phyloP scores from a whole-genome alignment of 2,329 filamentous ascomycete species.

The Cordyceps tenuipes region DNA sequence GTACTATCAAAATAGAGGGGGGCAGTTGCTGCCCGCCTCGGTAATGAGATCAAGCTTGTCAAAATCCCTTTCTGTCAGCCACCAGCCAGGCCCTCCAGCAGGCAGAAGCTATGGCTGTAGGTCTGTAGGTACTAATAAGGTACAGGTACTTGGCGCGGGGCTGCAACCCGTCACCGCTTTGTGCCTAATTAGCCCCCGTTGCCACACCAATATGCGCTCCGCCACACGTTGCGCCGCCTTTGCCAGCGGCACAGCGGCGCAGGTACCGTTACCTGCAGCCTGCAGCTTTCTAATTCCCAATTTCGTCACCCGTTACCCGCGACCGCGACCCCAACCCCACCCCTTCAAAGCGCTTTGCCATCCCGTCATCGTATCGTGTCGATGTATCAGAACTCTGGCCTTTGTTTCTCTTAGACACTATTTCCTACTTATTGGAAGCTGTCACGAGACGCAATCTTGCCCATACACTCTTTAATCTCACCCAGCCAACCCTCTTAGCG shows the following conservation, averaged over 20 bases:
- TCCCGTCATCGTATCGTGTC: not conserved
- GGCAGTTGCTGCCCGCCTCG: too few relatives aligned
- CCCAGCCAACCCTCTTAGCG: not conserved
- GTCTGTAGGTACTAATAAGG: not conserved
- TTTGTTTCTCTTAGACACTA: not conserved
- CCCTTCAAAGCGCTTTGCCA: not conserved
- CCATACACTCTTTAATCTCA: not conserved
- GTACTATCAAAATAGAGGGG: too few relatives aligned
- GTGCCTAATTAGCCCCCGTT: constrained; percentile 1
- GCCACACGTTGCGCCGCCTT: not conserved
- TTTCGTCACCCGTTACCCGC: not conserved
- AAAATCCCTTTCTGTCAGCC: constrained; percentile 6
- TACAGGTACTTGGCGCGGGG: constrained; percentile 6
- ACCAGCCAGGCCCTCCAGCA: not conserved
- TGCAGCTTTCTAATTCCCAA: not conserved
- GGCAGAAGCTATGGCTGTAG: too few relatives aligned
- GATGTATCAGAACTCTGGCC: too few relatives aligned
- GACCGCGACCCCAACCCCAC: not conserved
- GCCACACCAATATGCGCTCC: constrained; percentile 6
- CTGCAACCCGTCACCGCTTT: not conserved
- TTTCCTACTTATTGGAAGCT: not conserved
- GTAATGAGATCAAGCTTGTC: not conserved
- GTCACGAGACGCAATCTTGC: not conserved
- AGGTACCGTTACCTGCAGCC: not conserved
- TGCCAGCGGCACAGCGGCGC: not conserved